A percentile compares a stretch with the other conserved stretches of the same genome.
Evolutionary conservation across 768 basidiomycete species (phyloP).

Genomic region (Suillus clintonianus): DNA sequence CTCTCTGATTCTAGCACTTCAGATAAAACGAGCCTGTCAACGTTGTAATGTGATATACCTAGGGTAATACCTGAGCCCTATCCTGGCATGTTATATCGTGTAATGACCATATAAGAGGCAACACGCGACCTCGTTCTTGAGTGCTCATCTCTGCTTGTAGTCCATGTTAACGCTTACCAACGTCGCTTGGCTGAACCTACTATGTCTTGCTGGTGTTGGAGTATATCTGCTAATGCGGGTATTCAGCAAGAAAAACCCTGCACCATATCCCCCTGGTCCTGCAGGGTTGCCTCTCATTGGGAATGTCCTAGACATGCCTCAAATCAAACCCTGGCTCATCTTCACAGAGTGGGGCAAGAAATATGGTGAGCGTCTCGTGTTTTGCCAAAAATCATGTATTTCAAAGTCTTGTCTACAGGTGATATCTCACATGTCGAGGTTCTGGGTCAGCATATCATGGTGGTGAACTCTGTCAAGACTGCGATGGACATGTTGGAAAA

Average conservation of each 20-base stretch:
- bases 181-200: conserved; percentile 30
- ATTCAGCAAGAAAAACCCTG: conserved; percentile 18
- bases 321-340: conserved; percentile 44
- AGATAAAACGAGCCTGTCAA: too few relatives aligned
- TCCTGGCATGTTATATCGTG: neutral
- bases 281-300: conserved; percentile 44
- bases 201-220: conserved; percentile 28
- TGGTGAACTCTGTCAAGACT: conserved; percentile 52
- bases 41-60: too few relatives aligned
- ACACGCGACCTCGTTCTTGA: too few relatives aligned
- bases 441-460: conserved; percentile 57
- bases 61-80: too few relatives aligned
- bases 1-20: too few relatives aligned
- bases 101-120: neutral
- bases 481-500: conserved; percentile 64
- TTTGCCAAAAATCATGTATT: neutral
- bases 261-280: conserved; percentile 47
- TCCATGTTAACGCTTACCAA: conserved; percentile 25
- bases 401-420: conserved; percentile 35
- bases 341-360: conserved; percentile 46
- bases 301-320: conserved; percentile 52
- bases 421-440: conserved; percentile 61
- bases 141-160: neutral
- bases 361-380: conserved; percentile 35
- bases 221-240: conserved; percentile 27